Evolutionary conservation across 306 rosid species (phyloP).

Genomic region (Myrica gale): DNA sequence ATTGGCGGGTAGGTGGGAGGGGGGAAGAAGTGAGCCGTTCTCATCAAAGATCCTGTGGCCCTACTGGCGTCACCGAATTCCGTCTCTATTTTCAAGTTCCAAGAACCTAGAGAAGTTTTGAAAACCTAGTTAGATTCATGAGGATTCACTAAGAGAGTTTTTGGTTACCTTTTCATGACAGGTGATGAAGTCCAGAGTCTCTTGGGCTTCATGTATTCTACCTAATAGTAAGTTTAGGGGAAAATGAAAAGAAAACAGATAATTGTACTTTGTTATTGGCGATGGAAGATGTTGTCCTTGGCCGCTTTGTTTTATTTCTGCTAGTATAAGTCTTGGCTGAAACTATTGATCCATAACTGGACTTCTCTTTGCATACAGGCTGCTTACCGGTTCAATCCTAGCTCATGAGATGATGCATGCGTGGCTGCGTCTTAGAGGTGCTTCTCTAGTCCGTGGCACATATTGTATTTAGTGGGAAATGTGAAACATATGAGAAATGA

Average conservation of each 20-base stretch:
- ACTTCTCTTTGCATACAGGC: slow-evolving; percentile 39
- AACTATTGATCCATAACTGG: slow-evolving; percentile 5
- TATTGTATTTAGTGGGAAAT: neutral
- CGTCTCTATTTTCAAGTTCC: neutral
- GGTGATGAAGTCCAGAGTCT: neutral
- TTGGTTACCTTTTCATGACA: neutral
- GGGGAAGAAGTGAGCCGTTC: neutral
- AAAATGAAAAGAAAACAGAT: neutral
- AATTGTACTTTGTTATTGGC: neutral
- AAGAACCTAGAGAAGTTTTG: neutral
- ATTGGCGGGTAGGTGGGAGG: too few relatives aligned
- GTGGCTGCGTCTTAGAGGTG: slow-evolving; percentile 94
- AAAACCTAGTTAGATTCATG: neutral
- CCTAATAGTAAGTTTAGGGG: neutral
- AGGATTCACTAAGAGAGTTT: neutral
- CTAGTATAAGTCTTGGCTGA: neutral
- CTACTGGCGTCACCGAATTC: neutral
- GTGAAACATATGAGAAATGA: neutral
- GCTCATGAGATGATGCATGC: slow-evolving; percentile 99
- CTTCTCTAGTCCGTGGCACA: slow-evolving; percentile 8
- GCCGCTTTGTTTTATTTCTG: neutral
- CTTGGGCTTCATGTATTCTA: neutral
- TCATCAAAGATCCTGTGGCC: neutral
- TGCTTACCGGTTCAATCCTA: slow-evolving; percentile 92
- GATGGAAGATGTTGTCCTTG: neutral